These are phyloP conservation scores for Neovahlkampfia damariscottae DNA, from an alignment of 78 protist species.

Conservation along the genomic window DNA sequence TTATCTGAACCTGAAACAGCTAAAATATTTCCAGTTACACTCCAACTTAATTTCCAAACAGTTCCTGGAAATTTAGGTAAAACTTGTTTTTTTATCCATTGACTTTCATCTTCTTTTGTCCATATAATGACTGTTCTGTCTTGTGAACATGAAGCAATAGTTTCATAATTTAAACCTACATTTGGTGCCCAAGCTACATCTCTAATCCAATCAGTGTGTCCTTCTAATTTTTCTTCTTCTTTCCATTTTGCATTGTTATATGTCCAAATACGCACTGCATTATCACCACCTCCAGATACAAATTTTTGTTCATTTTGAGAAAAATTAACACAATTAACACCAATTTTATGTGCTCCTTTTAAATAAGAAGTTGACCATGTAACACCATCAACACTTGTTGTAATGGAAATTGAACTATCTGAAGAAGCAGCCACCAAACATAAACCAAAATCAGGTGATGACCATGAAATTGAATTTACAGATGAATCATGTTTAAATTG, in stretches of 20 bases:
- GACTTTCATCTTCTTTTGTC: conserved; percentile 11
- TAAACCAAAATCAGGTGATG: conserved; percentile 67
- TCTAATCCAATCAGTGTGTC: conserved; percentile 93
- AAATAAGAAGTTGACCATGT: neutral
- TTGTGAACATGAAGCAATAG: conserved; percentile 77
- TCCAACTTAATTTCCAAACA: conserved; percentile 84
- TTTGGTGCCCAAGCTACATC: conserved; percentile 94
- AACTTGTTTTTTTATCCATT: neutral
- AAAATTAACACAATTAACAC: conserved; percentile 78
- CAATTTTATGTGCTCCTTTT: conserved; percentile 27
- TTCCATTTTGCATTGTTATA: neutral
- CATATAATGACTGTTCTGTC: conserved; percentile 66
- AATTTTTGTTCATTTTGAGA: conserved; percentile 64
- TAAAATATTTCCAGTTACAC: conserved; percentile 62
- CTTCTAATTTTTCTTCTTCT: neutral
- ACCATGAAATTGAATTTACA: conserved; percentile 80
- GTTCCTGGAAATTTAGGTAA: conserved; percentile 26
- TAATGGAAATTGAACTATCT: conserved; percentile 8
- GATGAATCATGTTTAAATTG: conserved; percentile 55
- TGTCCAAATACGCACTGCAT: conserved; percentile 69
- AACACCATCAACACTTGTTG: neutral
- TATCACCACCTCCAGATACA: conserved; percentile 88
- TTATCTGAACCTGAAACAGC: conserved; percentile 70
- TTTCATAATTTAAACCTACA: conserved; percentile 35
- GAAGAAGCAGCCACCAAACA: conserved; percentile 6